Base-by-base conservation (phyloP, 2,329 filamentous ascomycete genomes). In the Scedosporium aurantiacum region DNA sequence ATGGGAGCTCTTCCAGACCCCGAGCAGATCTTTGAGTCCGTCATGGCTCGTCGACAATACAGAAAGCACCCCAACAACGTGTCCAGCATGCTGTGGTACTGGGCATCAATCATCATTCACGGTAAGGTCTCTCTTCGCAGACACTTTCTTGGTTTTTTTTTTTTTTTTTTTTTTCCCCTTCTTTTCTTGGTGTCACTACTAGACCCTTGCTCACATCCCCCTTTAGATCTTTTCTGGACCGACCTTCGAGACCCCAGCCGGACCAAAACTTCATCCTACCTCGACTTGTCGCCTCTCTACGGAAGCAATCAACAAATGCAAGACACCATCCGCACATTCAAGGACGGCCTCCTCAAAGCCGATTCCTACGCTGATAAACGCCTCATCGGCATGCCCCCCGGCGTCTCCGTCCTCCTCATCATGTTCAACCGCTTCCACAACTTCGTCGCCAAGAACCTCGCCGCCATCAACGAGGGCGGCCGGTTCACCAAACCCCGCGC, bases 381-480 rank as follows among this genome's bases (percentile, higher is more conserved):
- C 60, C 75, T 91, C 2, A 73, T 87, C 25, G 86, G 83, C 8
- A 86, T 89, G 68, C 89, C 89, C 0, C 86, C 89, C 0, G 87
- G 88, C 12, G 87, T 89, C 4, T 81, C 84, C 61, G 85, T 89
- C 4, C 68, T 92, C 2, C 74, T 92, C 28, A 80, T 92, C 72
- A 90, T 91, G 88, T 87, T 91, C 74, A 88, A 87, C 67, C 82
- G 86, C 25, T 95, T 95, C 74, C 93, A 97, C 74, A 97, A 97
- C 73, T 82, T 94, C 65, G 84, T 91, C 0, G 91, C 89, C 1
- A 82, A 85, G 60, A 88, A 93, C 63, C 77, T 97, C 18, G 89
- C 89, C 0, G 76, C 81, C n/a, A 93, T 97, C 73, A 96, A 97
- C 68, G 92, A 97, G 67, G 83, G 84, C 54, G 86, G 85, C 16